phyloP scores from a whole-genome alignment of 2,329 filamentous ascomycete species.

The Aureobasidium uvarum region DNA sequence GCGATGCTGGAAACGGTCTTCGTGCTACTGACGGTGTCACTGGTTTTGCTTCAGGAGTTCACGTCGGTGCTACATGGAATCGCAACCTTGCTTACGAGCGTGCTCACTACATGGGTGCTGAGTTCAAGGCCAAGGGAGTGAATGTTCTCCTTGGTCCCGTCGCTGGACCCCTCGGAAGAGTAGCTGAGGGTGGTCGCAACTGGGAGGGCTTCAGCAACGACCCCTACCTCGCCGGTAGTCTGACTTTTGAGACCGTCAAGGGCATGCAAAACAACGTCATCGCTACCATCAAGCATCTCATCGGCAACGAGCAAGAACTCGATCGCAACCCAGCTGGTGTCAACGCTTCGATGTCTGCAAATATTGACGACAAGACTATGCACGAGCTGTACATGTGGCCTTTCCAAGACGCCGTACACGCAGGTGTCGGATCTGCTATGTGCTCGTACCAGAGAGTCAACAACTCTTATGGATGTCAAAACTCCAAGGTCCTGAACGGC shows the following conservation, averaged over 20 bases:
- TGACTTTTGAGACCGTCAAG: constrained; percentile 52
- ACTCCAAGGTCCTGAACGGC: constrained; percentile 66
- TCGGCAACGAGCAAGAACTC: constrained; percentile 52
- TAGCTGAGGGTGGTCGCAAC: constrained; percentile 65
- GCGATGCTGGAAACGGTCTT: constrained; percentile 46
- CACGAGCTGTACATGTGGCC: constrained; percentile 42
- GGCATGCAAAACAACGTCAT: constrained; percentile 60
- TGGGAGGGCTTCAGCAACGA: constrained; percentile 75
- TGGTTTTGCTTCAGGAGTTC: constrained; percentile 45
- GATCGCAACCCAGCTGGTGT: constrained; percentile 49
- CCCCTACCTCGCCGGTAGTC: constrained; percentile 60
- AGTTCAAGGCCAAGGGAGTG: constrained; percentile 54
- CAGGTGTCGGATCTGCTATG: constrained; percentile 48
- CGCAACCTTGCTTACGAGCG: constrained; percentile 53
- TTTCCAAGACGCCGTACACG: constrained; percentile 51
- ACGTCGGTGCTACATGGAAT: constrained; percentile 42
- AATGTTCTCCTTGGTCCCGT: constrained; percentile 68
- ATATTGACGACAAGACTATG: constrained; percentile 61
- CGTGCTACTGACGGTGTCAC: constrained; percentile 46
- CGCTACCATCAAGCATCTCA: constrained; percentile 57
- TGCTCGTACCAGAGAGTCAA: constrained; percentile 50
- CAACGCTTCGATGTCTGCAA: constrained; percentile 45
- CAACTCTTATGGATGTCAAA: constrained; percentile 62
- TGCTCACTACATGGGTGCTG: constrained; percentile 55
- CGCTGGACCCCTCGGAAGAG: constrained; percentile 67